Conservation (phyloP, 306 rosid species). For the Carpinus fangiana region DNA sequence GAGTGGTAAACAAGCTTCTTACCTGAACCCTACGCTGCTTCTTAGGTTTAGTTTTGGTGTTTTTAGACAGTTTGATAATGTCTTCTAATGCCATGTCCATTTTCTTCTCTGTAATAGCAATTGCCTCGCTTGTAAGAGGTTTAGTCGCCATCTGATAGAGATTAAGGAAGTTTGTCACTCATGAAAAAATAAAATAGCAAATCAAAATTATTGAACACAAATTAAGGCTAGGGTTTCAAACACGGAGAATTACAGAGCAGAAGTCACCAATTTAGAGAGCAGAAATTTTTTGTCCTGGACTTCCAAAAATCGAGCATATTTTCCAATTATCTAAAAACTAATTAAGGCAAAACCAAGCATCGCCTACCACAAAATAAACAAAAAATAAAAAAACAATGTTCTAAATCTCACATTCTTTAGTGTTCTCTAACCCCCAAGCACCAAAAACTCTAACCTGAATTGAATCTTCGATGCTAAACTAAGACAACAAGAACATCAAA, state of each 20-base stretch:
- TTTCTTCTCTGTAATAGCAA: constrained; percentile 96
- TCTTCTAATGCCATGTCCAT: constrained; percentile 95
- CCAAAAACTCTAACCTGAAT: too few species aligned
- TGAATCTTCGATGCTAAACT: too few species aligned
- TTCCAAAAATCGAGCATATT: too few species aligned
- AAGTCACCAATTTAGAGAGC: background rate
- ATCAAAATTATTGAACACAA: background rate
- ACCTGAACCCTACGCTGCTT: constrained; percentile 62
- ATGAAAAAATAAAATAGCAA: background rate
- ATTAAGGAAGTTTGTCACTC: constrained; percentile 1
- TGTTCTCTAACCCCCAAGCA: too few species aligned
- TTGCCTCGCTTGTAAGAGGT: constrained; percentile 67
- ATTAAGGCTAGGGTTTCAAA: background rate
- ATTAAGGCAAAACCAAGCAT: too few species aligned
- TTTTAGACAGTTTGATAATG: constrained; percentile 81
- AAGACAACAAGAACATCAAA: too few species aligned
- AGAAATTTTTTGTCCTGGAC: background rate
- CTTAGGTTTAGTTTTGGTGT: constrained; percentile 26
- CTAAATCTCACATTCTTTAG: too few species aligned
- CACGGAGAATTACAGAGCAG: background rate
- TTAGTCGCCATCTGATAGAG: constrained; percentile 69
- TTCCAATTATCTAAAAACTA: too few species aligned
- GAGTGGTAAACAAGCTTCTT: constrained; percentile 15
- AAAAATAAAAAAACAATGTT: too few species aligned
- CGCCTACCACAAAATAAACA: too few species aligned